phyloP scores from a whole-genome alignment of 169 alveolate genomes.

The Eimeria acervulina region DNA sequence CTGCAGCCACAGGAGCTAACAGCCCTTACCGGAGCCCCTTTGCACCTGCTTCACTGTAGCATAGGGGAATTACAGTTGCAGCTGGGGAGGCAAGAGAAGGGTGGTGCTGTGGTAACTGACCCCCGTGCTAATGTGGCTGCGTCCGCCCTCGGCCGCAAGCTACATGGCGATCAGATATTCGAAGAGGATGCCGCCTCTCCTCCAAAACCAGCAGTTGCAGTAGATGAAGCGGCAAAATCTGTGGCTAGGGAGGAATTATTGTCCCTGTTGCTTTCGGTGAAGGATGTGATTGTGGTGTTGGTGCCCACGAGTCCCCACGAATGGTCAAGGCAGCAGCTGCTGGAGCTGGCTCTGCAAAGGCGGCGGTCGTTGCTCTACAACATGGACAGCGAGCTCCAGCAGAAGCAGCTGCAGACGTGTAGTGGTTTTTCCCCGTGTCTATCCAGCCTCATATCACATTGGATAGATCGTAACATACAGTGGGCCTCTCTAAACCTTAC shows the following conservation, averaged over 20 bases:
- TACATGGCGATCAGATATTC: neutral
- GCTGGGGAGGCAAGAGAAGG: neutral
- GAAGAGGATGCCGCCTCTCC: neutral
- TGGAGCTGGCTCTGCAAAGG: constrained; percentile 58
- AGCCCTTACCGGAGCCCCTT: constrained; percentile 60
- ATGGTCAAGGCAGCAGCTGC: constrained; percentile 62
- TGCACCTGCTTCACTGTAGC: constrained; percentile 75
- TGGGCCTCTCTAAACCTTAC: constrained; percentile 28
- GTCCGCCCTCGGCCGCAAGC: neutral
- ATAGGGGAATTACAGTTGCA: constrained; percentile 45
- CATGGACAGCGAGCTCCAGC: constrained; percentile 51
- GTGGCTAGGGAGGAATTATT: neutral
- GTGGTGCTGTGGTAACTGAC: neutral
- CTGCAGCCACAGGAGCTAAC: constrained; percentile 70
- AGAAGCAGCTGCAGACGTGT: neutral
- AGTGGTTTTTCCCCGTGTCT: neutral
- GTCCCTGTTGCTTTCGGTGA: neutral
- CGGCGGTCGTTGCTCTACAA: constrained; percentile 63
- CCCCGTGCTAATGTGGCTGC: neutral
- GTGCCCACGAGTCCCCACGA: constrained; percentile 50
- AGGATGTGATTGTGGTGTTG: constrained; percentile 61
- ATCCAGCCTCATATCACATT: neutral
- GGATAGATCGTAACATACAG: constrained; percentile 59
- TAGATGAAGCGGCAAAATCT: neutral
- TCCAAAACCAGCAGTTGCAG: neutral